Base-by-base conservation (phyloP, 148 eudicot genomes). In the Vaccinium myrtillus region DNA sequence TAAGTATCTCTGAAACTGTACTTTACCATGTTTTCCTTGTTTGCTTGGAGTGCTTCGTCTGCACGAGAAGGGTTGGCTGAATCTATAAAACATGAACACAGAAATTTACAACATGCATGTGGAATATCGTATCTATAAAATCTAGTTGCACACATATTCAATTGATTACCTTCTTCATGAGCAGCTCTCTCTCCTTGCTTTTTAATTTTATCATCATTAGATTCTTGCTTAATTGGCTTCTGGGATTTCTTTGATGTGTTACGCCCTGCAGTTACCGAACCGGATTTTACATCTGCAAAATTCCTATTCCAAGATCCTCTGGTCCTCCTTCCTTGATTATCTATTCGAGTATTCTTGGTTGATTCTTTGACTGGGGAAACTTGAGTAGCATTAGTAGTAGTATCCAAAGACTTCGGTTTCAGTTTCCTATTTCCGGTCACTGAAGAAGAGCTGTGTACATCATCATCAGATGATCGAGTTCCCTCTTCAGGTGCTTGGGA, bases 1-100 rank as follows among this genome's bases (percentile, higher is more conserved):
- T 18, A 19, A 70, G 8, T 48, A 54, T 76, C 16, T 73, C 7
- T 6, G 15, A n/a, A 83, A 74, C 36, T 54, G 3, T 75, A n/a
- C 32, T 78, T 85, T 90, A 94, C 98, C 98, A 91, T 87, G 87
- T 96, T 96, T 86, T 96, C 98, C 87, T 96, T 96, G 90, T 94
- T 91, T 87, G 79, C 95, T 85, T 93, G 89, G 51, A 85, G 86
- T 50, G 84, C 71, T 84, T 86, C 89, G 61, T 86, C 91, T 30
- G 77, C 48, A 46, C 87, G 82, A 7, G 19, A 46, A 70, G 90
- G 73, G 82, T 87, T 83, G 48, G 80, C 65, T 36, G 83, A 77
- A 51, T 51, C 95, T 90, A 88, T 69, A 77, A 85, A 15, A 69
- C n/a, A 13, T 10, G 81, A 79, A 69, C 21, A 23, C 19, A 46